Evolutionary conservation across 495 filamentous ascomycete genomes (phyloP).

Genomic region (Penicillium atrosanguineum): DNA sequence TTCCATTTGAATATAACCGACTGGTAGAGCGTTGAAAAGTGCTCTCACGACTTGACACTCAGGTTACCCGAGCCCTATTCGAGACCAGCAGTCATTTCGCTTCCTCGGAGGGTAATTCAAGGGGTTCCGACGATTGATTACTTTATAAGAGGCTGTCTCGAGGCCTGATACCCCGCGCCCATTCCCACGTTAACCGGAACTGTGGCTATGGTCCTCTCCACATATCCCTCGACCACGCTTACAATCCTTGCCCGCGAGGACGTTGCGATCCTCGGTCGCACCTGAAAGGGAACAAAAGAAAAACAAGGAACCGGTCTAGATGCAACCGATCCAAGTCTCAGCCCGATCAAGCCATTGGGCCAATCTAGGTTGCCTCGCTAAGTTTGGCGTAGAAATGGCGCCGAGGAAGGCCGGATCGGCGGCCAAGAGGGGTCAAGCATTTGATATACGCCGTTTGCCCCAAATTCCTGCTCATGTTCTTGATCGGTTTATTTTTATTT

Average conservation of each 20-base stretch:
- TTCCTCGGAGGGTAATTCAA: too few relatives aligned
- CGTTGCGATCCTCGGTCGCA: background rate
- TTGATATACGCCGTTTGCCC: slow-evolving; percentile 17
- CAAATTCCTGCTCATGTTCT: background rate
- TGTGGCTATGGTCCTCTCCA: background rate
- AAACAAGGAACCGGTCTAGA: background rate
- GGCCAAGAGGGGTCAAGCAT: slow-evolving; percentile 18
- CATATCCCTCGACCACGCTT: background rate
- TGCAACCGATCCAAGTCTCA: background rate
- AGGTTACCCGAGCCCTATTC: too few relatives aligned
- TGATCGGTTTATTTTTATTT: too few relatives aligned
- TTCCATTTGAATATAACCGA: too few relatives aligned
- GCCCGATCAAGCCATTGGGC: background rate
- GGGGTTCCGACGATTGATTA: too few relatives aligned
- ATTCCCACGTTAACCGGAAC: too few relatives aligned
- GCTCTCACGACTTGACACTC: too few relatives aligned
- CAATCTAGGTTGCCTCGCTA: background rate
- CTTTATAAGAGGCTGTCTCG: too few relatives aligned
- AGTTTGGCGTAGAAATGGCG: background rate
- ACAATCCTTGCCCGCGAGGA: background rate
- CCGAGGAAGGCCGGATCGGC: slow-evolving; percentile 3
- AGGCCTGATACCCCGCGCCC: too few relatives aligned
- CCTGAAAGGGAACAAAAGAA: background rate
- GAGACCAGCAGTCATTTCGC: too few relatives aligned
- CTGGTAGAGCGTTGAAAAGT: too few relatives aligned